phyloP scores from a whole-genome alignment of 805 yeast genomes.

The Vanderwaltozyma polyspora region DNA sequence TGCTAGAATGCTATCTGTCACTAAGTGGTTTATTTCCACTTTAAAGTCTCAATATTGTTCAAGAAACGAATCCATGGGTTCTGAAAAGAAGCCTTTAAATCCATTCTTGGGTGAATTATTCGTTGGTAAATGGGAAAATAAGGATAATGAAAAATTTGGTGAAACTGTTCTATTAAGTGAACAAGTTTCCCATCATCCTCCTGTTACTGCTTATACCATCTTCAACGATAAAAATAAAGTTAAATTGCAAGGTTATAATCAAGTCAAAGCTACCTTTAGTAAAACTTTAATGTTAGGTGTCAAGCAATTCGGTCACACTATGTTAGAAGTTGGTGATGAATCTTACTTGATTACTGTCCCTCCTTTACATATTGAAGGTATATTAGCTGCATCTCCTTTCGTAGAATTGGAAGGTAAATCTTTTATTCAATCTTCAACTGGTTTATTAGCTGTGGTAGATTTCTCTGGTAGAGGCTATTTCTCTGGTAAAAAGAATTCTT shows the following conservation, averaged over 20 bases:
- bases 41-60: slow-evolving; percentile 87
- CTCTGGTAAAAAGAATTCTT: slow-evolving; percentile 87
- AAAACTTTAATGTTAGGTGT: slow-evolving; percentile 65
- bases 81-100: slow-evolving; percentile 91
- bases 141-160: slow-evolving; percentile 43
- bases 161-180: slow-evolving; percentile 73
- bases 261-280: slow-evolving; percentile 72
- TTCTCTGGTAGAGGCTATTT: slow-evolving; percentile 89
- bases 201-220: slow-evolving; percentile 84
- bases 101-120: slow-evolving; percentile 92
- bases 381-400: slow-evolving; percentile 79
- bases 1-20: slow-evolving; percentile 59
- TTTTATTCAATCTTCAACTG: slow-evolving; percentile 74
- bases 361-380: slow-evolving; percentile 87
- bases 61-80: slow-evolving; percentile 78
- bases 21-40: slow-evolving; percentile 83
- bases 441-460: slow-evolving; percentile 64
- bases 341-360: slow-evolving; percentile 73
- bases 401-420: slow-evolving; percentile 87
- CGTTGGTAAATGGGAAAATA: slow-evolving; percentile 73
- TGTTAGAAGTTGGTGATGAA: slow-evolving; percentile 56
- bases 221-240: slow-evolving; percentile 59
- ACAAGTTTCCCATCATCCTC: slow-evolving; percentile 95
- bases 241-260: slow-evolving; percentile 75
- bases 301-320: slow-evolving; percentile 84